A percentile compares a stretch with the other conserved stretches of the same genome.
phyloP scores from a whole-genome alignment of 495 filamentous ascomycete genomes.

The Aspergillus carlsbadensis region DNA sequence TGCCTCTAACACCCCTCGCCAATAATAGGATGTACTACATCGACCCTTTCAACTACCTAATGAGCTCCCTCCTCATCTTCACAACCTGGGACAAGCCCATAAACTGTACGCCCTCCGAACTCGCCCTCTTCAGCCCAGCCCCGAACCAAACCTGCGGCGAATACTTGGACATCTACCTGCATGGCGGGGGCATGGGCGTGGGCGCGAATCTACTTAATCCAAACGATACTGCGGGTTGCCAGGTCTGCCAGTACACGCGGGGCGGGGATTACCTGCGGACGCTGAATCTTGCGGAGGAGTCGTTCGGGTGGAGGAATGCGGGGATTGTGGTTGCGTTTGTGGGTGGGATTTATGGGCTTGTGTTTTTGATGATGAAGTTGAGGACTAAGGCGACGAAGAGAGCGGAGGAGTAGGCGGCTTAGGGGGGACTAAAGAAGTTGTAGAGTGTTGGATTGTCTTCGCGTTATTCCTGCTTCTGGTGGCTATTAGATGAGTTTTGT shows the following conservation, averaged over 20 bases:
- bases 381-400: slow-evolving; percentile 23
- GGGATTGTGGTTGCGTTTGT: slow-evolving; percentile 44
- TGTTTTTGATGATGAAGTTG: slow-evolving; percentile 46
- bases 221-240: slow-evolving; percentile 50
- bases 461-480: no score
- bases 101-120: slow-evolving; percentile 55
- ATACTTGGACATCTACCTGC: slow-evolving; percentile 53
- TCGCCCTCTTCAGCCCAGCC: slow-evolving; percentile 50
- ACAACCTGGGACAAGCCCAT: slow-evolving; percentile 54
- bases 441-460: no score
- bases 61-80: slow-evolving; percentile 55
- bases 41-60: slow-evolving; percentile 66
- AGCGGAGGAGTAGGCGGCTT: slow-evolving; percentile 16
- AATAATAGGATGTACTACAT: slow-evolving; percentile 50
- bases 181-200: slow-evolving; percentile 41
- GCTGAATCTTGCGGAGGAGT: slow-evolving; percentile 36
- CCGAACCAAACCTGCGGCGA: slow-evolving; percentile 43
- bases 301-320: slow-evolving; percentile 37
- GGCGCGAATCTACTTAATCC: slow-evolving; percentile 49
- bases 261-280: slow-evolving; percentile 37
- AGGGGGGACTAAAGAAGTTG: no score
- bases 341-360: slow-evolving; percentile 38
- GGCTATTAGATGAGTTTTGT: no score
- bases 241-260: slow-evolving; percentile 49
- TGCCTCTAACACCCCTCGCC: no score